Base-by-base conservation (phyloP, 2,329 filamentous ascomycete species). In the Colletotrichum aenigma region DNA sequence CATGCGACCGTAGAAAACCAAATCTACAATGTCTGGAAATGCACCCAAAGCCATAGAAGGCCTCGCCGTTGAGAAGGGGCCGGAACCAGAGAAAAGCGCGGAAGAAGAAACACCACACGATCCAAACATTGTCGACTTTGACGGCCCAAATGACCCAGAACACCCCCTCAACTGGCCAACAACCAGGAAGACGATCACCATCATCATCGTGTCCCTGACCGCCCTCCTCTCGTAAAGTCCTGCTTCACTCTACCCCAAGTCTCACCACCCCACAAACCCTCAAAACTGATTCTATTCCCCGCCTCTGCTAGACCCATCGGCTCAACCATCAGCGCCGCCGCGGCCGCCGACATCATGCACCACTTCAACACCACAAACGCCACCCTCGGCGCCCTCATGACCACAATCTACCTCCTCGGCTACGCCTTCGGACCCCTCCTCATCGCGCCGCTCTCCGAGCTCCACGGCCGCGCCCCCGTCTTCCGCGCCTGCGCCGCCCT, bases 101-200 rank as follows among this genome's bases (percentile, higher is more conserved):
- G 10, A 30, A 56, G 66, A 13, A 60, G 55, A 12, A 32, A 3
- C 8, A 26, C 56, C 24, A n/a, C 56, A 4, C 24, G 67, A 70
- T 28, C 36, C 56, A 52, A 84, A 88, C 60, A 80, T 88, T 26
- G 85, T 89, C 28, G 80, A 81, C 5, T 89, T 91, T 89, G 84
- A 88, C 43, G 90, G 89, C 0, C 88, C 90, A 4, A 85, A 91
- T 67, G 88, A 90, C 79, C 84, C 84, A 3, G 82, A 84, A 52
- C 89, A 89, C 77, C 88, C 88, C 7, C 86, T 86, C 81, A 92
- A 92, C 82, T 94, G 92, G 91, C 75, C 85, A 0, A 83, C 82
- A 32, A 83, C 81, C 28, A 88, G 86, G 80, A 93, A 92, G 82
- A 93, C 84, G 82, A 93, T 83, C 3, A 87, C 88, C 24, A 88